Conservation (phyloP, 495 filamentous ascomycete genomes). For the Choiromyces venosus region DNA sequence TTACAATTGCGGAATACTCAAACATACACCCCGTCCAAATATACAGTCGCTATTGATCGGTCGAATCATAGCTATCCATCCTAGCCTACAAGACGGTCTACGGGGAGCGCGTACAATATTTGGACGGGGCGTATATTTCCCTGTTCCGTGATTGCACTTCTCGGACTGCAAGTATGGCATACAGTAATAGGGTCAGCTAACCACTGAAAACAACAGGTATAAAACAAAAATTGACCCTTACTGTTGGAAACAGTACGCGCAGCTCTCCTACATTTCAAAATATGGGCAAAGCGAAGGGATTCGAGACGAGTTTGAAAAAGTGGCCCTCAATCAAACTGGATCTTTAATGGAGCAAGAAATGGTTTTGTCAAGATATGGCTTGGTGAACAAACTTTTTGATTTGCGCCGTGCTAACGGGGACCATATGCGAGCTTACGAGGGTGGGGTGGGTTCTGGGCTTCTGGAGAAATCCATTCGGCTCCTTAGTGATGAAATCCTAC, state of each 20-base stretch:
- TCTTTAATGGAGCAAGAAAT: constrained; percentile 12
- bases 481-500: not conserved
- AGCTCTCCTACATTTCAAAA: constrained; percentile 8
- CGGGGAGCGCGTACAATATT: no score
- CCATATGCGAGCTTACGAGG: constrained; percentile 13
- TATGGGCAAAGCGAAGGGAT: not conserved
- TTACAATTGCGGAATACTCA: no score
- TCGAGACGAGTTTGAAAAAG: not conserved
- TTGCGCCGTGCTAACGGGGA: not conserved
- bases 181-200: not conserved
- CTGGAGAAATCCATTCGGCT: constrained; percentile 14
- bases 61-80: no score
- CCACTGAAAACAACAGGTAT: constrained; percentile 1
- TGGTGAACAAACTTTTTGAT: constrained; percentile 24
- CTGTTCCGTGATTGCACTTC: no score
- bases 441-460: constrained; percentile 15
- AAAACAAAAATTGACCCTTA: constrained; percentile 5
- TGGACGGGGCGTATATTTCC: no score
- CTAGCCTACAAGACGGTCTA: no score
- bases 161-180: no score
- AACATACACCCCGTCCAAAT: no score
- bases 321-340: not conserved
- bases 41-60: no score
- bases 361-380: constrained; percentile 5
- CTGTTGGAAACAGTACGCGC: constrained; percentile 14